Evolutionary conservation across 2,329 filamentous ascomycete species (phyloP).

Genomic region (Cordyceps militaris): DNA sequence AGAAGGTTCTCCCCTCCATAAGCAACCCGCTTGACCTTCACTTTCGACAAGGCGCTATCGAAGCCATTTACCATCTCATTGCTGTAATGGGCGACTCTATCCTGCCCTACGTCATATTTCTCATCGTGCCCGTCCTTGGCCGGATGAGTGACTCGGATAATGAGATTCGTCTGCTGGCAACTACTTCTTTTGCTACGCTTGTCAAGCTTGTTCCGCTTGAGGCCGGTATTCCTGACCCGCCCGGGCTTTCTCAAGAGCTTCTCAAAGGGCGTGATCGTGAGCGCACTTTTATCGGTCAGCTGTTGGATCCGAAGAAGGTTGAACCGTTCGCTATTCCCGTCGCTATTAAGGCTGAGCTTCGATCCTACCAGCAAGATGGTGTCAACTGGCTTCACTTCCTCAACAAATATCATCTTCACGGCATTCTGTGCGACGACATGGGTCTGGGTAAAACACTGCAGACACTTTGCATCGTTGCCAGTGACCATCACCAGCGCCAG

Average conservation of each 20-base stretch:
- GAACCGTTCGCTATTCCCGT: slow-evolving; percentile 91
- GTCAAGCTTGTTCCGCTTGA: slow-evolving; percentile 96
- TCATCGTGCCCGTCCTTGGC: slow-evolving; percentile 92
- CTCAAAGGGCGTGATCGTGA: slow-evolving; percentile 88
- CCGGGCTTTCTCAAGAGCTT: slow-evolving; percentile 81
- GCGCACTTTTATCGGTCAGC: slow-evolving; percentile 91
- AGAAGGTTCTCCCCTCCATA: slow-evolving; percentile 86
- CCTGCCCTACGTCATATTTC: slow-evolving; percentile 95
- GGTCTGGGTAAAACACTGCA: slow-evolving; percentile 96
- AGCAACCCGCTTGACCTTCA: slow-evolving; percentile 84
- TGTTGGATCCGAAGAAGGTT: slow-evolving; percentile 94
- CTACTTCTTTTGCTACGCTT: slow-evolving; percentile 91
- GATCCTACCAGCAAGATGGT: slow-evolving; percentile 96
- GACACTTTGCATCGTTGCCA: slow-evolving; percentile 95
- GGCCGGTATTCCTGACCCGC: slow-evolving; percentile 93
- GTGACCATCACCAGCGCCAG: slow-evolving; percentile 88
- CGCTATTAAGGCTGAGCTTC: slow-evolving; percentile 91
- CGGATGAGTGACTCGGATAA: slow-evolving; percentile 98
- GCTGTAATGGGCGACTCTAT: slow-evolving; percentile 97
- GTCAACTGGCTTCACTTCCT: slow-evolving; percentile 98
- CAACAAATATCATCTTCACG: slow-evolving; percentile 95
- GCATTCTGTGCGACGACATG: slow-evolving; percentile 99
- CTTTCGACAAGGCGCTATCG: slow-evolving; percentile 86
- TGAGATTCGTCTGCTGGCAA: slow-evolving; percentile 87
- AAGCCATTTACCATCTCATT: slow-evolving; percentile 94